A percentile compares a stretch with the other conserved stretches of the same genome.
These are phyloP conservation scores for Gloeopeniophorella convolvens DNA, from an alignment of 768 basidiomycete genomes.

Conservation along the genomic window DNA sequence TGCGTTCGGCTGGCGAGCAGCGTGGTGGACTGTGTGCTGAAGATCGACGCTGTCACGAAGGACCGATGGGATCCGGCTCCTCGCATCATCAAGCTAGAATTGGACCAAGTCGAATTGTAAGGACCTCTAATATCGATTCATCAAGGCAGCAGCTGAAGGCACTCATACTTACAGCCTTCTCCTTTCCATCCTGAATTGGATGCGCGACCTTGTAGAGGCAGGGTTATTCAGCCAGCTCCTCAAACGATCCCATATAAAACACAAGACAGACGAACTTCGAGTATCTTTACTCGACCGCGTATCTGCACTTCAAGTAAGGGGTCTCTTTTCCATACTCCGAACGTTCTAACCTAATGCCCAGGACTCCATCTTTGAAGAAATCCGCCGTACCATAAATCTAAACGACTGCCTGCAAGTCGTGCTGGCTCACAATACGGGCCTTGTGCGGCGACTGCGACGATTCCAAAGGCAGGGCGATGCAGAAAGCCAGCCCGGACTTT, in stretches of 20 bases:
- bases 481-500: neutral
- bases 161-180: neutral
- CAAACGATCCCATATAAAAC: neutral
- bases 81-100: neutral
- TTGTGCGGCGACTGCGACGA: constrained; percentile 1
- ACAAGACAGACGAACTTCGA: neutral
- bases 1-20: neutral
- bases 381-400: neutral
- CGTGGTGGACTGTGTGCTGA: neutral
- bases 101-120: constrained; percentile 5
- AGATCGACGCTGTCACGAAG: neutral
- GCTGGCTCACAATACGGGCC: neutral
- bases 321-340: neutral
- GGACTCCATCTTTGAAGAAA: neutral
- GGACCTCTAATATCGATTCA: neutral
- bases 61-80: constrained; percentile 10
- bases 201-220: neutral
- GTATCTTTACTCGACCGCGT: neutral
- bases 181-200: neutral
- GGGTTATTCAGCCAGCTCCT: neutral
- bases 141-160: neutral
- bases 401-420: neutral
- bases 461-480: neutral
- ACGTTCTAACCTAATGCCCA: neutral
- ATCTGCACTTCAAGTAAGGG: constrained; percentile 2